Evolutionary conservation across 2,329 filamentous ascomycete species (phyloP).

Genomic region (Sporothrix protearum): DNA sequence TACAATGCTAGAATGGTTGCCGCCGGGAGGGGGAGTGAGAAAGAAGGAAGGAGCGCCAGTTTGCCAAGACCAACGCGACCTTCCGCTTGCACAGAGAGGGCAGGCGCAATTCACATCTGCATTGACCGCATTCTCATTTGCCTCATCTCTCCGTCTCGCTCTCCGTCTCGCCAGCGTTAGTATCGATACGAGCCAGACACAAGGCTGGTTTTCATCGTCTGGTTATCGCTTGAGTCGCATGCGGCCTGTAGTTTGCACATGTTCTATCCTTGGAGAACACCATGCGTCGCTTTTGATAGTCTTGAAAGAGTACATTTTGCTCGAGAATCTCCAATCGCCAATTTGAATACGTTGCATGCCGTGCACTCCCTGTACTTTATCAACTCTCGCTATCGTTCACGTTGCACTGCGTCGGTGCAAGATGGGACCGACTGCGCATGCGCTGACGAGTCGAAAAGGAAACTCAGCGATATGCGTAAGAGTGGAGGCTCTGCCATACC

Average conservation of each 20-base stretch:
- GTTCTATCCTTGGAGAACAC: not conserved
- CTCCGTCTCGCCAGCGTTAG: not conserved
- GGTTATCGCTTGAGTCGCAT: not conserved
- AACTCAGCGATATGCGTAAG: not conserved
- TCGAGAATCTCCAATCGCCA: not conserved
- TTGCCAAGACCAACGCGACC: not conserved
- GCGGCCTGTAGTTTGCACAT: not conserved
- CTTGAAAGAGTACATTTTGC: not conserved
- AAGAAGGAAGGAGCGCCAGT: not conserved
- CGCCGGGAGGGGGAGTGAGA: not conserved
- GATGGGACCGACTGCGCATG: constrained; percentile 7
- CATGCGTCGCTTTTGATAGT: no score
- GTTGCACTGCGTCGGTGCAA: not conserved
- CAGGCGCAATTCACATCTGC: constrained; percentile 6
- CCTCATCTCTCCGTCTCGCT: not conserved
- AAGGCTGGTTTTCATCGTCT: not conserved
- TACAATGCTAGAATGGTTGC: not conserved
- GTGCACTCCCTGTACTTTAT: not conserved
- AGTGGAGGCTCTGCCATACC: not conserved
- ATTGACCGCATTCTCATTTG: not conserved
- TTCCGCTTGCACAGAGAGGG: constrained; percentile 1
- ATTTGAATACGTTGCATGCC: not conserved
- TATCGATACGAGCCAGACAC: not conserved
- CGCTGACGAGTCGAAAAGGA: not conserved
- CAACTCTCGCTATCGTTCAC: not conserved